phyloP scores from a whole-genome alignment of 306 rosid species.

The Dicorynia guianensis region DNA sequence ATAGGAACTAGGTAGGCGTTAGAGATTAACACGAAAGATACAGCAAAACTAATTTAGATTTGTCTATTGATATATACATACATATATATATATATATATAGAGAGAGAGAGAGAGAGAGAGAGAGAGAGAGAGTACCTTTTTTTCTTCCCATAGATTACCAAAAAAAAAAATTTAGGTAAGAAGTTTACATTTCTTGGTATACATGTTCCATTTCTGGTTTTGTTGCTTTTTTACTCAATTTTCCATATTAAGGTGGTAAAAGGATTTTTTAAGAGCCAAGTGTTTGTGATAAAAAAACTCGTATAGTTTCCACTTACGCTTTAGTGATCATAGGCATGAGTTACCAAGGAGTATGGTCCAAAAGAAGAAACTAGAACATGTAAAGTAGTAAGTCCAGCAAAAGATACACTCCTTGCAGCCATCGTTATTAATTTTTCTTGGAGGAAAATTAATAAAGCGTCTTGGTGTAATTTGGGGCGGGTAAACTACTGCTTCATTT shows the following conservation, averaged over 20 bases:
- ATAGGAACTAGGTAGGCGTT: conserved; percentile 44
- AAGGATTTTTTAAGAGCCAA: conserved; percentile 5
- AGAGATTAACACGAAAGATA: conserved; percentile 63
- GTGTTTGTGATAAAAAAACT: conserved; percentile 23
- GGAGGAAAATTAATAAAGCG: neutral
- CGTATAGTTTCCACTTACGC: conserved; percentile 28
- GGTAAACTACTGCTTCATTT: conserved; percentile 26
- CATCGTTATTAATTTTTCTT: conserved; percentile 5
- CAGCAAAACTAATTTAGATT: conserved; percentile 58
- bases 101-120: too few relatives aligned
- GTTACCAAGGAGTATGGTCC: conserved; percentile 37
- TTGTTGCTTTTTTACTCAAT: conserved; percentile 32
- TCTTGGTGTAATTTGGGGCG: conserved; percentile 29
- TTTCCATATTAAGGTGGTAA: conserved; percentile 17
- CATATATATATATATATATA: too few relatives aligned
- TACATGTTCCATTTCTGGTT: conserved; percentile 44
- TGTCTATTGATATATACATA: conserved; percentile 31
- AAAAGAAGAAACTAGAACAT: conserved; percentile 31
- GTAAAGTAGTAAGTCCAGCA: neutral
- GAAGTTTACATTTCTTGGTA: conserved; percentile 57
- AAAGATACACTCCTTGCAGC: neutral
- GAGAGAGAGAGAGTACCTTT: neutral
- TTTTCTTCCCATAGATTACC: conserved; percentile 45
- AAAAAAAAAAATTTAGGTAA: conserved; percentile 48
- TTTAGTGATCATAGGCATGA: too few relatives aligned